A percentile compares a stretch with the other conserved stretches of the same genome.
Evolutionary conservation across 2,329 filamentous ascomycete genomes (phyloP).

Genomic region (Aspergillus pseudonomiae): DNA sequence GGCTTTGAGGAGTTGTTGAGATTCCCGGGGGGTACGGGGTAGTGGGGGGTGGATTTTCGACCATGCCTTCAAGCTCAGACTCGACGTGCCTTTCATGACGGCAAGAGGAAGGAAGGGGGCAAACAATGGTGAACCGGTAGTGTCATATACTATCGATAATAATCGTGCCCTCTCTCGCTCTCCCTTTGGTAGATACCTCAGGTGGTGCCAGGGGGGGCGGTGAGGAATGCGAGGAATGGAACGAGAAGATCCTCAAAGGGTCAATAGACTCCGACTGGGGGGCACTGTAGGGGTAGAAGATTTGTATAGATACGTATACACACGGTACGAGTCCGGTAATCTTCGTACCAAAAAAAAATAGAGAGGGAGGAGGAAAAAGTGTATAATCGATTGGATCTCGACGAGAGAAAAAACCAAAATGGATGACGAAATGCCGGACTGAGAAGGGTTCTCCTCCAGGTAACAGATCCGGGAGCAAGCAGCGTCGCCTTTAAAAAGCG

Average conservation of each 20-base stretch:
- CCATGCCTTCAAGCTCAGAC: conserved; percentile 53
- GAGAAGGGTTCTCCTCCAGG: background rate
- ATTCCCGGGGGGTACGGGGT: conserved; percentile 60
- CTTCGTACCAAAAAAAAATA: background rate
- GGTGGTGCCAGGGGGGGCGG: background rate
- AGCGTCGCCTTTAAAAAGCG: background rate
- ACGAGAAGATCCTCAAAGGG: background rate
- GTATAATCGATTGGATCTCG: background rate
- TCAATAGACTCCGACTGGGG: background rate
- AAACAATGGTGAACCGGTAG: background rate
- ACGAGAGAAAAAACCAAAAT: conserved; percentile 1
- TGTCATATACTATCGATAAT: background rate
- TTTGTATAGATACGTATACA: background rate
- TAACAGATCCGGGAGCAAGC: background rate
- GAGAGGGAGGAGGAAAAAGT: background rate
- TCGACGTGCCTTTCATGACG: conserved; percentile 57
- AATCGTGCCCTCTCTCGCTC: background rate
- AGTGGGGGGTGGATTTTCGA: conserved; percentile 57
- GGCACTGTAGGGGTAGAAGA: background rate
- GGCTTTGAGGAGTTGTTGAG: conserved; percentile 60
- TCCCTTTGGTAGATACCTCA: background rate
- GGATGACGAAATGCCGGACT: conserved; percentile 22
- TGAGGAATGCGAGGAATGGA: background rate
- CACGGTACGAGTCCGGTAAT: background rate
- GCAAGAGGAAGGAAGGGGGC: background rate